Percentiles rank a stretch among this genome's conserved stretches.
Evolutionary conservation across 345 rosid species (phyloP).

Genomic region (Corymbia maculata): DNA sequence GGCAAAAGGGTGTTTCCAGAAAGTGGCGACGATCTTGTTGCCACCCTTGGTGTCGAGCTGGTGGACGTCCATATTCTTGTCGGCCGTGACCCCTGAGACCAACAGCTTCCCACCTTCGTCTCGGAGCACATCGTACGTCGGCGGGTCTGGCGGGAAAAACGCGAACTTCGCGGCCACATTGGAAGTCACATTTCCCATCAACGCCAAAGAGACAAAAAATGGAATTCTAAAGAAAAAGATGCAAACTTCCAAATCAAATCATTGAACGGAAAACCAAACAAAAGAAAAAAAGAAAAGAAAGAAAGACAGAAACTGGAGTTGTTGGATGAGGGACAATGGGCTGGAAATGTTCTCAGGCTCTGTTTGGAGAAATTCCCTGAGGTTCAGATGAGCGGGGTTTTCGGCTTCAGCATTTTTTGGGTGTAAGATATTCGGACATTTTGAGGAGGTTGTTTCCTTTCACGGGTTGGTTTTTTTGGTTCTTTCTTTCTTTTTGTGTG

Average conservation of each 20-base stretch:
- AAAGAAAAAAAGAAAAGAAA: not conserved
- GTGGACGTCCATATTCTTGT: slow-evolving; percentile 78
- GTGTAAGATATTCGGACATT: not conserved
- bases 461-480: not conserved
- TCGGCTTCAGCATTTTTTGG: not conserved
- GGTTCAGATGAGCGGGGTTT: not conserved
- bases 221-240: not conserved
- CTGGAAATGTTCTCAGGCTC: not conserved
- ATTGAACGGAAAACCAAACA: not conserved
- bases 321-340: not conserved
- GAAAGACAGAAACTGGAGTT: not conserved
- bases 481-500: not conserved
- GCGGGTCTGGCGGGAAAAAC: slow-evolving; percentile 94
- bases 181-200: slow-evolving; percentile 94
- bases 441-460: not conserved
- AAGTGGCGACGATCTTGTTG: slow-evolving; percentile 77
- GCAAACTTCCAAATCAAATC: not conserved
- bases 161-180: slow-evolving; percentile 96
- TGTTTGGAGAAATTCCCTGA: not conserved
- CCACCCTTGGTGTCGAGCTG: slow-evolving; percentile 68
- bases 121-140: slow-evolving; percentile 57
- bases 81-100: slow-evolving; percentile 60
- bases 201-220: not conserved
- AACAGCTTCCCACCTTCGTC: slow-evolving; percentile 59
- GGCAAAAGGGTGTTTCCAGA: slow-evolving; percentile 94